These are phyloP conservation scores for Nitzschia putrida DNA, from an alignment of 108 stramenopile genomes.

Conservation along the genomic window DNA sequence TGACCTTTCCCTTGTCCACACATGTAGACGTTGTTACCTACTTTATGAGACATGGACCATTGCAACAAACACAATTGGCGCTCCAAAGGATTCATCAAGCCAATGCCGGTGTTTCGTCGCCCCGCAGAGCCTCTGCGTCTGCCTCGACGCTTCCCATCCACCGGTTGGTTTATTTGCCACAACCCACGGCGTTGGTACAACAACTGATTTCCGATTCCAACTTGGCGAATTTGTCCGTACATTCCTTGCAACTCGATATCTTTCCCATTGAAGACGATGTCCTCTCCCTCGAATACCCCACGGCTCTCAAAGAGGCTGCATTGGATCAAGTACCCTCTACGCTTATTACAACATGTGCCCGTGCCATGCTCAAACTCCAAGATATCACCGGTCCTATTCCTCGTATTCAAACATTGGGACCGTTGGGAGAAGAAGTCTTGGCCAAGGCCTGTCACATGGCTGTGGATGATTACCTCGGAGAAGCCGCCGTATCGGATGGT, in stretches of 20 bases:
- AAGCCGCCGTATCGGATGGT: background rate
- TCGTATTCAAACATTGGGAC: conserved; percentile 70
- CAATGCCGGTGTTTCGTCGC: background rate
- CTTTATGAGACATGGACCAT: conserved; percentile 38
- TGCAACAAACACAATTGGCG: conserved; percentile 31
- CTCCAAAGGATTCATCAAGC: conserved; percentile 9
- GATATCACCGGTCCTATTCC: conserved; percentile 67
- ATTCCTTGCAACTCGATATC: conserved; percentile 48
- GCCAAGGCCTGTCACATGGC: conserved; percentile 60
- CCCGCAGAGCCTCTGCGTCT: background rate
- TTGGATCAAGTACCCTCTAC: conserved; percentile 68
- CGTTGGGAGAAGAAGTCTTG: conserved; percentile 73
- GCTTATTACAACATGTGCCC: conserved; percentile 60
- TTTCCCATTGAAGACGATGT: conserved; percentile 61
- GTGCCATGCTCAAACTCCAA: conserved; percentile 78
- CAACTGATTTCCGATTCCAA: conserved; percentile 32
- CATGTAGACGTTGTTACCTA: conserved; percentile 58
- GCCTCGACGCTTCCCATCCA: conserved; percentile 29
- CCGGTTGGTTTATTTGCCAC: conserved; percentile 56
- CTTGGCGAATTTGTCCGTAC: conserved; percentile 39
- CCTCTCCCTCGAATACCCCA: conserved; percentile 42
- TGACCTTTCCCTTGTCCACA: background rate
- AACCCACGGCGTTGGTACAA: conserved; percentile 39
- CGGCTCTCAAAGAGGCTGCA: conserved; percentile 40
- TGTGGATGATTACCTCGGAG: conserved; percentile 57